A percentile compares a stretch with the other conserved stretches of the same genome.
Evolutionary conservation across 176 grass and related monocot species (phyloP).

Genomic region (Calamus simplicifolius): DNA sequence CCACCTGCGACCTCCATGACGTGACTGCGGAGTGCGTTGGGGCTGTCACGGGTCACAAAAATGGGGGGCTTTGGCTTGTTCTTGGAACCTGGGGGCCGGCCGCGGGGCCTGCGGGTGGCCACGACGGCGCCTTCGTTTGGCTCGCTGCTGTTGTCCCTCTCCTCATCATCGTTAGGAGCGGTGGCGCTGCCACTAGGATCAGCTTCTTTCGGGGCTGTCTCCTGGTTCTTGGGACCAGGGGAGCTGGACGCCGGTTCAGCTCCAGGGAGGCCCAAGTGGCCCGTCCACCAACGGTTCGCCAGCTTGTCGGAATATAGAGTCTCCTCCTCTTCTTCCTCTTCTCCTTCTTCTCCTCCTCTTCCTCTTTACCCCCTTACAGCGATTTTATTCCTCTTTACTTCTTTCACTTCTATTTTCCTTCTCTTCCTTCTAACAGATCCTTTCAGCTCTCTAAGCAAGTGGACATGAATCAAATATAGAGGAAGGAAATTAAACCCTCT

Average conservation of each 20-base stretch:
- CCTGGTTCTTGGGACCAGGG: constrained; percentile 25
- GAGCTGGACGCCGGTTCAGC: constrained; percentile 51
- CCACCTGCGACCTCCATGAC: constrained; percentile 72
- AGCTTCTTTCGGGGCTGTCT: constrained; percentile 15
- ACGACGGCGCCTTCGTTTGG: constrained; percentile 58
- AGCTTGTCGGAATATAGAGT: constrained; percentile 20
- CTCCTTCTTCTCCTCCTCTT: background rate
- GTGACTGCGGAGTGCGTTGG: constrained; percentile 74
- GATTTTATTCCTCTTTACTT: too few species aligned
- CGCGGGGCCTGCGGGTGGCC: constrained; percentile 52
- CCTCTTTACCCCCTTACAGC: background rate
- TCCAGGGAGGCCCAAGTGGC: constrained; percentile 45
- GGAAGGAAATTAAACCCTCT: too few species aligned
- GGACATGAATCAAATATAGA: too few species aligned
- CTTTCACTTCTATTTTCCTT: too few species aligned
- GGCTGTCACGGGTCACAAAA: constrained; percentile 77
- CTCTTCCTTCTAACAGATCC: too few species aligned
- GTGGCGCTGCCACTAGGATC: constrained; percentile 23
- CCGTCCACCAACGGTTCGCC: constrained; percentile 95
- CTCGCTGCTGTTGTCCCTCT: constrained; percentile 38
- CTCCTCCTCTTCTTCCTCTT: background rate
- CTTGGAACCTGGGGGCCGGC: constrained; percentile 69
- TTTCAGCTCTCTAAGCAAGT: too few species aligned
- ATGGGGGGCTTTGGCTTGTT: constrained; percentile 86
- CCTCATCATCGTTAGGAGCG: constrained; percentile 26